Conservation (phyloP, 2,329 filamentous ascomycete genomes). For the Chlorencoelia australis region DNA sequence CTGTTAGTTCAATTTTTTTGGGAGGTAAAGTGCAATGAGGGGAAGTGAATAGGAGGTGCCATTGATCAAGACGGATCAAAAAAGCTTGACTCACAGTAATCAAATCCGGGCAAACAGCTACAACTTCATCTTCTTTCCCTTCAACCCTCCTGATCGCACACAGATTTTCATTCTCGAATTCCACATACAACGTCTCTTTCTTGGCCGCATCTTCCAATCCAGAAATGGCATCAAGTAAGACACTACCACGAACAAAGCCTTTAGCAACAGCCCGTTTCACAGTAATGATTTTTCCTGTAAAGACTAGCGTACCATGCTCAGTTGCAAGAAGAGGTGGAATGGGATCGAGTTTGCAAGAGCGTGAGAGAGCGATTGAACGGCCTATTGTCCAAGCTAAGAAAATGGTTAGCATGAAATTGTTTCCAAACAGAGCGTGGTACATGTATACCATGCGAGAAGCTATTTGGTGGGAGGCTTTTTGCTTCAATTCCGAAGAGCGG, state of each 20-base stretch:
- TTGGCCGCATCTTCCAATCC: neutral
- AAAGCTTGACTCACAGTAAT: slow-evolving; percentile 13
- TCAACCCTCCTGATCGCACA: slow-evolving; percentile 14
- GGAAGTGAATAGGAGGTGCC: slow-evolving; percentile 10
- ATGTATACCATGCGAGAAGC: slow-evolving; percentile 21
- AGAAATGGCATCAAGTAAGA: slow-evolving; percentile 16
- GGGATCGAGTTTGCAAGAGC: slow-evolving; percentile 20
- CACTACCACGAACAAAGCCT: slow-evolving; percentile 24
- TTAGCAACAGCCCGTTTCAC: slow-evolving; percentile 20
- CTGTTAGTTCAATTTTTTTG: neutral
- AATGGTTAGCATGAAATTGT: no score
- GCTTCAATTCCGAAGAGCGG: slow-evolving; percentile 22
- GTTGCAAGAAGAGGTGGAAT: slow-evolving; percentile 18
- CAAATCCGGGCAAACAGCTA: slow-evolving; percentile 24
- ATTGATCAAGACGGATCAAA: neutral
- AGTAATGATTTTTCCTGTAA: slow-evolving; percentile 23
- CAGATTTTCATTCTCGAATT: slow-evolving; percentile 26
- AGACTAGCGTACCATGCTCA: slow-evolving; percentile 22
- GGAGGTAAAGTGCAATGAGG: neutral
- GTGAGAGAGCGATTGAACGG: slow-evolving; percentile 40
- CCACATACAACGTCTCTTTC: slow-evolving; percentile 12
- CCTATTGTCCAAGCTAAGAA: slow-evolving; percentile 41
- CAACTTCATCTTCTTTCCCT: slow-evolving; percentile 13
- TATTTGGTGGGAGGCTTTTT: slow-evolving; percentile 21
- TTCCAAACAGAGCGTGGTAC: neutral